Base-by-base conservation (phyloP, 169 alveolate species). In the Cryptosporidium meleagridis region DNA sequence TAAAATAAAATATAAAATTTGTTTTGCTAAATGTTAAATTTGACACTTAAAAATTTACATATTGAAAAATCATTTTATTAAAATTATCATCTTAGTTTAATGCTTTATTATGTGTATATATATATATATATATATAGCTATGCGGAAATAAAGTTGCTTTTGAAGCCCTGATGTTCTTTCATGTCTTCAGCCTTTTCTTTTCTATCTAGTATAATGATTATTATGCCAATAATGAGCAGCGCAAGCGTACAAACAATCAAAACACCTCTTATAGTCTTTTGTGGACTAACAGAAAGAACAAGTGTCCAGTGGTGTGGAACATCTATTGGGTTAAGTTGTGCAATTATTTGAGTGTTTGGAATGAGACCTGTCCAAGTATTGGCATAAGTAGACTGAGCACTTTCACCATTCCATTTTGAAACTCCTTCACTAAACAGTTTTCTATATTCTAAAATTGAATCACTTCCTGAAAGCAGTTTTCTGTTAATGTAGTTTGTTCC, bases 401-500 rank as follows among this genome's bases (percentile, higher is more conserved):
- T 37, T 31, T 26, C 23, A 61, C 31, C 35, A 39, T 39, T 61
- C 67, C 65, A 41, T 29, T 7, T 45, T 10, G 51, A 23, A 21
- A 31, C n/a, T 21, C 80, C 48, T 12, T 80, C 68, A 23, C 70
- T 67, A 58, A 73, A 58, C 5, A 73, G 51, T 9, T 33, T 14
- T 39, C 31, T 59, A 59, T 53, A 73, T n/a, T 59, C 71, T 7
- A 73, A 55, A 31, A 29, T 80, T 12, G 80, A 61, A 26, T 58
- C 21, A 16, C 67, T 55, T 58, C 55, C 26, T 31, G 44, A 39
- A 35, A 73, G 58, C 16, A 53, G 35, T 37, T 35, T 53, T 41
- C 21, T 73, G 18, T 53, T 55, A 31, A 67, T 67, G 41, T 59
- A 59, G 41, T 59, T 59, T 0, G 75, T 91, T 35, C 97, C 97